phyloP scores from a whole-genome alignment of 2,329 filamentous ascomycete species.

The Claviceps purpurea region DNA sequence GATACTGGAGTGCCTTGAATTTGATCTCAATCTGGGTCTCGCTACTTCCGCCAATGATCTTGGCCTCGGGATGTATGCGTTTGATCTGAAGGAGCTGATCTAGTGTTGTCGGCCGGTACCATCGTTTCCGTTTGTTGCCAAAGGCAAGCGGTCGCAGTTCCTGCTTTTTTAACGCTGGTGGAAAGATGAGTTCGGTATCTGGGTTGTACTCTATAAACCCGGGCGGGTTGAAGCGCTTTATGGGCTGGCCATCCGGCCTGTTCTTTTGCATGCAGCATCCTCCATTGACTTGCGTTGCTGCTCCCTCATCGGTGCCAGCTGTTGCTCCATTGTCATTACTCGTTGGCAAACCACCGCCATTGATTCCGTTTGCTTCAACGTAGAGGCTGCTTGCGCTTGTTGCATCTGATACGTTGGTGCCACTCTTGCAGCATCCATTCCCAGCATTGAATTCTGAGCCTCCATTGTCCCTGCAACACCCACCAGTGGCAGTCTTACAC shows the following conservation, averaged over 20 bases:
- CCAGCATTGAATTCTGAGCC: background rate
- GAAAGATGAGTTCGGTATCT: slow-evolving; percentile 91
- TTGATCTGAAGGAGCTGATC: slow-evolving; percentile 89
- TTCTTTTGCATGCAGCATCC: slow-evolving; percentile 57
- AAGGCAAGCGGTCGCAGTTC: slow-evolving; percentile 71
- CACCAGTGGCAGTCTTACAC: background rate
- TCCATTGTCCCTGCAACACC: slow-evolving; percentile 2
- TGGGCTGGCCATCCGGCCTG: slow-evolving; percentile 35
- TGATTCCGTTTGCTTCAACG: background rate
- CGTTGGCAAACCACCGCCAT: too few species aligned
- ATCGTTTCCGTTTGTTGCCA: slow-evolving; percentile 87
- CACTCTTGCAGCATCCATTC: slow-evolving; percentile 32
- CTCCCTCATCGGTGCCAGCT: background rate
- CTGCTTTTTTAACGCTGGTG: slow-evolving; percentile 70
- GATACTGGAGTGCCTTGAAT: slow-evolving; percentile 89
- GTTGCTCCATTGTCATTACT: background rate
- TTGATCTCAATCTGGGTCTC: slow-evolving; percentile 98
- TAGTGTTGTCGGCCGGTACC: slow-evolving; percentile 81
- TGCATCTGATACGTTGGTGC: slow-evolving; percentile 12
- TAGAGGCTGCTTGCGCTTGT: background rate
- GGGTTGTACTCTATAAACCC: slow-evolving; percentile 91
- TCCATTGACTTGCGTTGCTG: slow-evolving; percentile 14
- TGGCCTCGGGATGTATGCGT: slow-evolving; percentile 67
- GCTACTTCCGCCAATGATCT: slow-evolving; percentile 89
- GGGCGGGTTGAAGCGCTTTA: slow-evolving; percentile 66